Evolutionary conservation across 2,329 filamentous ascomycete genomes (phyloP), one percentile per base, ranked within the genome.

Genomic region (Waltergamsia citrina): DNA sequence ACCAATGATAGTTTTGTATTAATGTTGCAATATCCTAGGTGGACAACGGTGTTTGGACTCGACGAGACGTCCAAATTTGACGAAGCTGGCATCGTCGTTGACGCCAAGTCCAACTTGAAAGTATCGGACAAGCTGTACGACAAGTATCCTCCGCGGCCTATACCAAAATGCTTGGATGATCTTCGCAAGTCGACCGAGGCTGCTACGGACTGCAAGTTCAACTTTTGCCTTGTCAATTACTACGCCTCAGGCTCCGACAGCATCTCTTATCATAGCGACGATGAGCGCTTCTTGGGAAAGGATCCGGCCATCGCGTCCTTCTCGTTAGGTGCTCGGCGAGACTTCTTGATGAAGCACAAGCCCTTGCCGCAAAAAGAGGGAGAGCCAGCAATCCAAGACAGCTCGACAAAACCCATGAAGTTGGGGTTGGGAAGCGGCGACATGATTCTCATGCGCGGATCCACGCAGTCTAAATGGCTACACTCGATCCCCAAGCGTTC

Each of bases 181-280:
- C 65, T 90, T 7, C 71, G 77, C 8, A 58, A 54, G 22, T 65
- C 74, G 8, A 76, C 81, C 2, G 81, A 90, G 53, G 64, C 67
- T 5, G 71, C 74, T 1, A 84, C 80, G 1, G 69, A 67, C n/a
- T 72, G 73, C 46, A 67, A 50, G 1, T 90, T 81, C 57, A 90
- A 90, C 50, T 85, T 88, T 51, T 83, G 78, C 39, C 67, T 90
- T 2, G 81, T 90, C 5, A 90, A 90, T 49, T 90, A 90, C 59
- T 90, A 90, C 49, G 78, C 79, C n/a, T 73, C 71, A 4, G 83
- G 84, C 0, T 62, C 74, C 6, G 83, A 90, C 52, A 85, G 79
- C 43, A 90, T 90, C 32, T 72, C 78, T 9, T 90, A 81, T 48
- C 83, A 90, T 54, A 83, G 78, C 32, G 85, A 90, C 44, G 83